phyloP scores from a whole-genome alignment of 148 eudicot species.

The Chenopodium album region DNA sequence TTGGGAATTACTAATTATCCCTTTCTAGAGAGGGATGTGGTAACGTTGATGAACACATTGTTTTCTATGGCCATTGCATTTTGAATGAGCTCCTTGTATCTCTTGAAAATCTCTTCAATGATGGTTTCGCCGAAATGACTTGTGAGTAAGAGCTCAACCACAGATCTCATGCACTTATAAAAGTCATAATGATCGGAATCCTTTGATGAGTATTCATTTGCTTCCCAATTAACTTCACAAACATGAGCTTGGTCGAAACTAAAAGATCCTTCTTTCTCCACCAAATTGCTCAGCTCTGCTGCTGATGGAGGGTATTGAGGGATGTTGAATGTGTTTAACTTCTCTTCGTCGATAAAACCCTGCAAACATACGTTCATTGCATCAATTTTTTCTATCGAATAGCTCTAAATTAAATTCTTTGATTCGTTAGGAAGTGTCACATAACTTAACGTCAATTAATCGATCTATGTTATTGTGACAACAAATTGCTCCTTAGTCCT shows the following conservation, averaged over 20 bases:
- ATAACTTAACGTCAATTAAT: too few relatives aligned
- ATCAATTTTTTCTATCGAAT: too few relatives aligned
- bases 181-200: conserved; percentile 5
- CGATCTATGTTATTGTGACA: too few relatives aligned
- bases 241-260: conserved; percentile 29
- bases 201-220: not conserved
- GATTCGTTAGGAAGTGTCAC: too few relatives aligned
- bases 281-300: conserved; percentile 34
- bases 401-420: too few relatives aligned
- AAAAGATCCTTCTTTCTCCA: conserved; percentile 50
- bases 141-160: conserved; percentile 43
- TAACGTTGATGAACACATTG: conserved; percentile 39
- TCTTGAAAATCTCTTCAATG: conserved; percentile 43
- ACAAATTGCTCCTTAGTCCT: too few relatives aligned
- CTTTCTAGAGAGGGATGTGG: conserved; percentile 33
- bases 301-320: conserved; percentile 54
- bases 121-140: conserved; percentile 43
- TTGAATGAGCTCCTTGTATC: conserved; percentile 25
- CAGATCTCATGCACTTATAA: conserved; percentile 46
- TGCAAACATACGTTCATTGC: not conserved
- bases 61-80: conserved; percentile 38
- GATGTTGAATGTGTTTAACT: conserved; percentile 42
- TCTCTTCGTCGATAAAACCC: conserved; percentile 53
- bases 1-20: too few relatives aligned
- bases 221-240: conserved; percentile 36